Conservation (phyloP, 1,139 yeast species). For the Fermentozyma sake region DNA sequence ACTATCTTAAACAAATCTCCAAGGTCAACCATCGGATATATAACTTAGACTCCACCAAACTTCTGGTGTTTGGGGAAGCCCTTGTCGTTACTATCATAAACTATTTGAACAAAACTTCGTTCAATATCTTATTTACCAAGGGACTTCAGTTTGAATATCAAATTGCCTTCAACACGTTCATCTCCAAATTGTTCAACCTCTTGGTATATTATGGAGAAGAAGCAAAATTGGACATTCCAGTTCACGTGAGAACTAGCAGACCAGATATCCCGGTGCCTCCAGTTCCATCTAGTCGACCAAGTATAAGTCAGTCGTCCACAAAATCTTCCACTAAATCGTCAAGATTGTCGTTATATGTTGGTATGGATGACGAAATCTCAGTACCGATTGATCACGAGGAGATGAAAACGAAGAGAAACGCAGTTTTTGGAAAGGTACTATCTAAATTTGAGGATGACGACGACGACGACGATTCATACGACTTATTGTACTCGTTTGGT, state of each 20-base stretch:
- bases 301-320: background rate
- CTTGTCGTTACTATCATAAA: constrained; percentile 15
- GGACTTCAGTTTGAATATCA: constrained; percentile 9
- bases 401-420: too few relatives aligned
- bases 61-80: constrained; percentile 20
- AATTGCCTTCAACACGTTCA: constrained; percentile 8
- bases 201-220: constrained; percentile 6
- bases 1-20: constrained; percentile 10
- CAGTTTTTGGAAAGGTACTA: too few relatives aligned
- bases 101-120: constrained; percentile 5
- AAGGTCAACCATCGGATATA: constrained; percentile 19
- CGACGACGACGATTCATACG: constrained; percentile 13
- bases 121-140: too few relatives aligned
- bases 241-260: background rate
- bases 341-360: constrained; percentile 7
- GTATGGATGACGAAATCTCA: too few relatives aligned
- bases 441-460: constrained; percentile 7
- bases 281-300: background rate
- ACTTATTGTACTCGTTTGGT: constrained; percentile 13
- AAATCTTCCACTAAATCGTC: constrained; percentile 9
- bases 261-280: too few relatives aligned
- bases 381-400: too few relatives aligned
- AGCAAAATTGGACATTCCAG: background rate
- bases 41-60: constrained; percentile 12
- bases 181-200: constrained; percentile 13